Conservation (phyloP, 1,284 basidiomycete species). For the Ceratorhiza oryzae-sativae region DNA sequence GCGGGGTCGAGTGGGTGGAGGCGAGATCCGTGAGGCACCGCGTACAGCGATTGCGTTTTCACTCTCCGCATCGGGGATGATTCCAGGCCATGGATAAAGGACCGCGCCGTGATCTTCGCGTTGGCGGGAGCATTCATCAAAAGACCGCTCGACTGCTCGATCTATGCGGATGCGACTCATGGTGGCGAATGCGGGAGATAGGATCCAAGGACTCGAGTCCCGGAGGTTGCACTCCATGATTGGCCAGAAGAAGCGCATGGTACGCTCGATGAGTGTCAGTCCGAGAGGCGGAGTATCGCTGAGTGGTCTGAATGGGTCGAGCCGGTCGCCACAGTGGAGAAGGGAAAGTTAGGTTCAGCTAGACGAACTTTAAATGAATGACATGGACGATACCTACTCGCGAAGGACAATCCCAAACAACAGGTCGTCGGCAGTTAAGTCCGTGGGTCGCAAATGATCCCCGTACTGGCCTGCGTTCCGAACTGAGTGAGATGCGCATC, state of each 20-base stretch:
- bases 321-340: not conserved
- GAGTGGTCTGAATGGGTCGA: conserved; percentile 2
- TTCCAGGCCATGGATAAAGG: conserved; percentile 30
- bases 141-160: not conserved
- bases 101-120: not conserved
- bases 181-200: conserved; percentile 33
- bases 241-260: conserved; percentile 38
- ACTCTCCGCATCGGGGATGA: conserved; percentile 36
- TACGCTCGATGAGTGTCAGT: conserved; percentile 24
- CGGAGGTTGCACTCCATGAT: conserved; percentile 27
- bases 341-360: not conserved
- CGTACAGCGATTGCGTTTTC: conserved; percentile 14
- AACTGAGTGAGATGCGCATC: not conserved
- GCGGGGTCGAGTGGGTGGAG: not conserved
- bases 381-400: conserved; percentile 9
- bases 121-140: conserved; percentile 25
- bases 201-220: conserved; percentile 15
- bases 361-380: not conserved
- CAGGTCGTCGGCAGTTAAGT: conserved; percentile 32
- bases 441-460: not conserved
- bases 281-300: conserved; percentile 30
- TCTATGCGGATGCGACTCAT: conserved; percentile 19
- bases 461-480: conserved; percentile 25
- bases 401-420: conserved; percentile 40
- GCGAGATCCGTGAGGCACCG: not conserved